These are phyloP conservation scores for Malus orientalis DNA, from an alignment of 306 rosid genomes.

Conservation along the genomic window DNA sequence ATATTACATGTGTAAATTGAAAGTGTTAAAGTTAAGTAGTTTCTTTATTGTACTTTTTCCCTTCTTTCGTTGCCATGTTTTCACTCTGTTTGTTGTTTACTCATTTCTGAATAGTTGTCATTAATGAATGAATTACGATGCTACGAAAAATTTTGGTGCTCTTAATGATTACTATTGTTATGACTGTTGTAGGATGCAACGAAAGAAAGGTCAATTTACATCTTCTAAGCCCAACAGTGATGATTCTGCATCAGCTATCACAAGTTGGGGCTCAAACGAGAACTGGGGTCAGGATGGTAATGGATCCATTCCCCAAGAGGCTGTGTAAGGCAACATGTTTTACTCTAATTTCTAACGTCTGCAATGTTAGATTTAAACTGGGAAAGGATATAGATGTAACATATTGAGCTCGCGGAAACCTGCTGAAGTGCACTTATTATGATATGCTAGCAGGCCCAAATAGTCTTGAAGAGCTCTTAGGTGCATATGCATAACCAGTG, in stretches of 20 bases:
- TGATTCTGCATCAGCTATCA: slow-evolving; percentile 46
- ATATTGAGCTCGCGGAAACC: not conserved
- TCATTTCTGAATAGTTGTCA: not conserved
- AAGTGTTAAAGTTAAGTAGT: too few species aligned
- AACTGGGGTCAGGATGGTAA: slow-evolving; percentile 35
- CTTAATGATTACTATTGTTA: not conserved
- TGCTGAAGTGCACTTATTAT: not conserved
- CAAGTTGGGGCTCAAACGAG: slow-evolving; percentile 51
- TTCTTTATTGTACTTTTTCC: too few species aligned
- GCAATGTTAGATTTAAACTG: not conserved
- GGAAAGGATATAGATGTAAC: not conserved
- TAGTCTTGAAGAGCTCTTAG: too few species aligned
- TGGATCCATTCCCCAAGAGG: slow-evolving; percentile 60
- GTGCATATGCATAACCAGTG: too few species aligned
- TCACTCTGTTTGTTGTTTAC: not conserved
- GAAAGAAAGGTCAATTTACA: slow-evolving; percentile 74
- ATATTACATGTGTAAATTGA: too few species aligned
- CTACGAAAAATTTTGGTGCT: not conserved
- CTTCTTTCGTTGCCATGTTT: not conserved
- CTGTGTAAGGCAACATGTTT: slow-evolving; percentile 46
- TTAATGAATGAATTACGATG: not conserved
- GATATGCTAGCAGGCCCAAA: not conserved
- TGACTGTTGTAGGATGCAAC: slow-evolving; percentile 52
- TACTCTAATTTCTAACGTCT: not conserved
- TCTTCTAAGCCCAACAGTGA: slow-evolving; percentile 57